Base-by-base conservation (phyloP, 2,329 filamentous ascomycete genomes). In the Pestalotiopsis sp. region DNA sequence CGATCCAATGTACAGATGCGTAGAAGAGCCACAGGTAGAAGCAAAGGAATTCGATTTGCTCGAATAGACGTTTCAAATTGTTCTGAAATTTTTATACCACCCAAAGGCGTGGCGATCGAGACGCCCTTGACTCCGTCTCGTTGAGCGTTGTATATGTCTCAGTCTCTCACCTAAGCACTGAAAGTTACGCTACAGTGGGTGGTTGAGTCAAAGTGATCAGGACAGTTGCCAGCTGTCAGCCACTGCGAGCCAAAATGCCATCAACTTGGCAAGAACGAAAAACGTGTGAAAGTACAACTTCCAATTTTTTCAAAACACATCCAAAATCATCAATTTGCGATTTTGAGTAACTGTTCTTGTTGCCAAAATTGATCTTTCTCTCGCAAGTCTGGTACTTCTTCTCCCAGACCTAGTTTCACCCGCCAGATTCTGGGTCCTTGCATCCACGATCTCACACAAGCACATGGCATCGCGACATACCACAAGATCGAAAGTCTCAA, bases 101-200 rank as follows among this genome's bases (percentile, higher is more conserved):
- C 3, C 45, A 17, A 20, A 9, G 45, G 45, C 45, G 20, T 20
- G 45, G 3, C n/a, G 6, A 52, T n/a, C 45, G 20, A 52, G 3
- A n/a, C 45, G 45, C 45, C 45, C 45, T n/a, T 52, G 45, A 23
- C 17, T 9, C n/a, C 45, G 5, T 52, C 45, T n/a, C 17, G 31
- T 49, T 20, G 45, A 20, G 7, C 20, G 45, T 20, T 52, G 45
- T 20, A 39, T 17, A 39, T 62, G 31, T 20, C 36, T 38, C 25
- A 20, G 58, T 17, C n/a, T 39, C 31, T 62, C 59, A 39, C 59
- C 25, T 62, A 13, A 62, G 31, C 59, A 41, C 59, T 62, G 59
- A 36, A 62, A 39, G 27, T 20, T 9, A 31, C 59, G 59, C 59
- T 39, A 62, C n/a, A 20, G 27, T 20, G 5, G 59, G 14, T 13